Evolutionary conservation across 768 basidiomycete genomes (phyloP), one percentile per base, ranked within the genome.

Genomic region (Cyathus striatus): DNA sequence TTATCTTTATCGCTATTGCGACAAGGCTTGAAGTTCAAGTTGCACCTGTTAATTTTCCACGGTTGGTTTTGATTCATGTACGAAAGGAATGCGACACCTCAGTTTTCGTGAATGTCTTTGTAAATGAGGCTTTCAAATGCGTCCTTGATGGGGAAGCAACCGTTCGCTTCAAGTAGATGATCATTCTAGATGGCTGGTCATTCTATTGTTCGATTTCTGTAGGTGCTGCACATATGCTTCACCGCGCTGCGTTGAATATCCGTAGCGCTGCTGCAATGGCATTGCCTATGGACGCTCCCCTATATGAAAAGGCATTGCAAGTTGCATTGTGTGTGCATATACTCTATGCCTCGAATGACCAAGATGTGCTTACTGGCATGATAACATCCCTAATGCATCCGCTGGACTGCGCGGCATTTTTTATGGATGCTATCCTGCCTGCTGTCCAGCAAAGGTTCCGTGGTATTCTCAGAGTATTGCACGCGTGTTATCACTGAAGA

Each of bases 21-120:
- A 66, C 69, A 13, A 68, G 76, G 24, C 54, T 83, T 1, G 76
- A 72, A 20, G 62, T 84, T 14, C 48, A 55, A 6, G 79, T 79
- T 0, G 66, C 64, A 3, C 81, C 82, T 0, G 57, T 79, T 14
- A 70, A 78, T 49, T 79, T 80, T 43, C 83, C 82, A 4, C 58
- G 60, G 6, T 69, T 67, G 40, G 81, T 85, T 12, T 53, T 83
- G 24, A 78, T 68, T 10, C 64, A 78, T 42, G 68, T 85, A 34
- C 53, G 62, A 30, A 9, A n/a, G n/a, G n/a, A n/a, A n/a, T n/a
- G n/a, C n/a, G n/a, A n/a, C n/a, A n/a, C n/a, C n/a, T n/a, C n/a
- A n/a, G n/a, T 83, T 54, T 64, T 81, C 17, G 67, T 68, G 47
- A 73, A 72, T 23, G 63, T 69, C 14, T 59, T 58, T 16, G 60